Percentiles rank a stretch among this genome's conserved stretches.
Conservation (phyloP, 2,329 filamentous ascomycete genomes). For the Colletotrichum destructivum region DNA sequence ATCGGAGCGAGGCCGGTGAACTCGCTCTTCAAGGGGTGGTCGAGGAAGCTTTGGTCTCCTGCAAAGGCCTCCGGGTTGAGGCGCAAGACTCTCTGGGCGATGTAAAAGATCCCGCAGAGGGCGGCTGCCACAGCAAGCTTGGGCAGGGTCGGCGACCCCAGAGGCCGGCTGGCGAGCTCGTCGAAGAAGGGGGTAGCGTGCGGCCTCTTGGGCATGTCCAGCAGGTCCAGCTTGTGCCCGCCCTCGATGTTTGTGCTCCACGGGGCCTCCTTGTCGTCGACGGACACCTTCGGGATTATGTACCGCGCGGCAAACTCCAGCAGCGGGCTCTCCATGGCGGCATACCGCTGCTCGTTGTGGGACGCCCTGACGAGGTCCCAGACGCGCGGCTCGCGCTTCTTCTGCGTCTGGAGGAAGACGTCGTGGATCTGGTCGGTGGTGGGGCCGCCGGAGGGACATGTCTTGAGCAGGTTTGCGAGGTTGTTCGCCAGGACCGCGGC, state of each 20-base stretch:
- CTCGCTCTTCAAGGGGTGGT: neutral
- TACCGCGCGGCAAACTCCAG: slow-evolving; percentile 8
- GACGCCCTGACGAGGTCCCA: slow-evolving; percentile 35
- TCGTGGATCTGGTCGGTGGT: slow-evolving; percentile 38
- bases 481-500: slow-evolving; percentile 46
- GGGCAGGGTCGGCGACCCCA: neutral
- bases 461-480: slow-evolving; percentile 32
- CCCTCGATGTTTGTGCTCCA: slow-evolving; percentile 17
- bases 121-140: neutral
- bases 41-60: neutral
- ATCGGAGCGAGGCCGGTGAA: slow-evolving; percentile 7
- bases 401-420: slow-evolving; percentile 44
- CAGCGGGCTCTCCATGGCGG: slow-evolving; percentile 43
- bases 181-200: slow-evolving; percentile 40
- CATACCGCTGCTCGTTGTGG: slow-evolving; percentile 43
- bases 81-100: slow-evolving; percentile 3
- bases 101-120: slow-evolving; percentile 8
- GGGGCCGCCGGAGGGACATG: slow-evolving; percentile 26
- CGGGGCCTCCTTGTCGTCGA: slow-evolving; percentile 13
- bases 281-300: neutral
- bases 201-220: slow-evolving; percentile 37
- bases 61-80: neutral
- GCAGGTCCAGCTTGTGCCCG: slow-evolving; percentile 21
- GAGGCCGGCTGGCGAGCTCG: slow-evolving; percentile 38
- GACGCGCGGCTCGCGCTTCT: slow-evolving; percentile 39